Evolutionary conservation across 2,329 filamentous ascomycete genomes (phyloP).

Genomic region (Blumeriella jaapii): DNA sequence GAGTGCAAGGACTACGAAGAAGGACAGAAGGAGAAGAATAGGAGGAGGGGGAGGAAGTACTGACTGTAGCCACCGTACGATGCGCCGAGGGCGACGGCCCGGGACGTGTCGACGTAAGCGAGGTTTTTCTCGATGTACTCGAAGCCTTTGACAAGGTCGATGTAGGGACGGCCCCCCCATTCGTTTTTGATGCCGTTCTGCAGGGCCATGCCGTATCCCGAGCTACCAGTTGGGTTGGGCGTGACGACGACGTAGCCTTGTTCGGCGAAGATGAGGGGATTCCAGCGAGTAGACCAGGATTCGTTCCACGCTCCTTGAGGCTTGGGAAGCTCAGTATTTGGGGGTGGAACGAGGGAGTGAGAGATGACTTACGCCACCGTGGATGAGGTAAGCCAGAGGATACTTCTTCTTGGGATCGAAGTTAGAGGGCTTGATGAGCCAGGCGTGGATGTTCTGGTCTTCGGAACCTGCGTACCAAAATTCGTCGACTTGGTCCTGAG

Average conservation of each 20-base stretch:
- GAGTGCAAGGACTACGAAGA: too few relatives aligned
- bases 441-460: slow-evolving; percentile 47
- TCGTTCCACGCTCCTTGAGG: slow-evolving; percentile 28
- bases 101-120: slow-evolving; percentile 54
- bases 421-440: slow-evolving; percentile 52
- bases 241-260: slow-evolving; percentile 76
- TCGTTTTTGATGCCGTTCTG: slow-evolving; percentile 65
- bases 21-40: too few relatives aligned
- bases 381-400: slow-evolving; percentile 67
- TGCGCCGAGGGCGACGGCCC: slow-evolving; percentile 63
- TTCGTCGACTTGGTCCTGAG: slow-evolving; percentile 49
- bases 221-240: slow-evolving; percentile 75
- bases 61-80: slow-evolving; percentile 61
- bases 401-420: slow-evolving; percentile 64
- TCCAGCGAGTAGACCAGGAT: slow-evolving; percentile 60
- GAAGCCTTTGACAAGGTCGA: slow-evolving; percentile 69
- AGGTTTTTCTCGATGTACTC: slow-evolving; percentile 59
- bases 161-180: slow-evolving; percentile 78
- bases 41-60: too few relatives aligned
- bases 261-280: slow-evolving; percentile 74
- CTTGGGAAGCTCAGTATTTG: slow-evolving; percentile 1
- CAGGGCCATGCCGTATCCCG: slow-evolving; percentile 69
- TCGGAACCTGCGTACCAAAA: slow-evolving; percentile 59
- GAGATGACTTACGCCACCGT: slow-evolving; percentile 50
- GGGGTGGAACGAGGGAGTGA: not conserved